phyloP scores from a whole-genome alignment of 805 yeast genomes.

The Teunomyces barrocoloradensis region DNA sequence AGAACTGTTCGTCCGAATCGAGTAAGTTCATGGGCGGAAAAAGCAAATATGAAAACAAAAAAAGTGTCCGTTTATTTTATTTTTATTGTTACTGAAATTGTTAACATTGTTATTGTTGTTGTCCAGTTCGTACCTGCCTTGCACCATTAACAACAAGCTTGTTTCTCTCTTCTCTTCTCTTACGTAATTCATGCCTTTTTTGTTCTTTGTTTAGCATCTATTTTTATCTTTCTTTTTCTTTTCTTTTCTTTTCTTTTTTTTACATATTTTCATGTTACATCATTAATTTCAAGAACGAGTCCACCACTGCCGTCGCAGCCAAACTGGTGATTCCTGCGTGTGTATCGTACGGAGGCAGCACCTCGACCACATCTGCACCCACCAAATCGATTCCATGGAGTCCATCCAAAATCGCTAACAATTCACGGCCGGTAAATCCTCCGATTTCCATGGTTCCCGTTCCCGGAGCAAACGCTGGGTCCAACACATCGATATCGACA shows the following conservation, averaged over 20 bases:
- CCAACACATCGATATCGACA: conserved; percentile 62
- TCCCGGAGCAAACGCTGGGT: conserved; percentile 73
- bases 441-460: conserved; percentile 81
- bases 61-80: background rate
- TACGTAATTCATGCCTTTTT: background rate
- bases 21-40: background rate
- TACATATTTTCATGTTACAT: conserved; percentile 19
- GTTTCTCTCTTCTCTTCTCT: too few species aligned
- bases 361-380: conserved; percentile 79
- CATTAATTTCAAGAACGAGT: conserved; percentile 47
- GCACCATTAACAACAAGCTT: too few species aligned
- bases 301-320: conserved; percentile 64
- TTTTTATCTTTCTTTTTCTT: background rate
- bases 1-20: background rate
- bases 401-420: conserved; percentile 56
- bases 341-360: conserved; percentile 62
- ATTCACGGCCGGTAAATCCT: conserved; percentile 64
- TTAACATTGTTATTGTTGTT: too few species aligned
- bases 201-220: background rate
- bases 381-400: conserved; percentile 59
- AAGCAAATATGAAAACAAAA: background rate
- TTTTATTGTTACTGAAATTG: too few species aligned
- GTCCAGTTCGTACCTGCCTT: too few species aligned
- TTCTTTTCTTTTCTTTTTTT: background rate
- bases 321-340: conserved; percentile 60